phyloP scores from a whole-genome alignment of 306 rosid genomes.

The Corylus avellana region DNA sequence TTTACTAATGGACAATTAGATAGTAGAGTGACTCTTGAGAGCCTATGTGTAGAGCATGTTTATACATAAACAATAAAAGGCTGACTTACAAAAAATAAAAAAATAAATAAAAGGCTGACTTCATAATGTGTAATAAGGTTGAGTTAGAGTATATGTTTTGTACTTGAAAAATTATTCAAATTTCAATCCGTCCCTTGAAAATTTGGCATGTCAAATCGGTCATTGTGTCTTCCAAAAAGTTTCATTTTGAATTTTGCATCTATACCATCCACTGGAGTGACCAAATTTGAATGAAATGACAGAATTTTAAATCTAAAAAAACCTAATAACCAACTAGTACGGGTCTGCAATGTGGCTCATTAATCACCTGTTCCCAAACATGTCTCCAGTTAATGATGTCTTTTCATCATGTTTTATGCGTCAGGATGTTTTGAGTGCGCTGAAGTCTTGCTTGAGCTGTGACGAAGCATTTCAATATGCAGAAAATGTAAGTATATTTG shows the following conservation, averaged over 20 bases:
- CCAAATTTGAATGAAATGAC: background rate
- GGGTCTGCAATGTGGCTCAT: too few relatives aligned
- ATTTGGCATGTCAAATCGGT: background rate
- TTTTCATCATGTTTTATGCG: conserved; percentile 7
- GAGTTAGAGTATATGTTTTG: background rate
- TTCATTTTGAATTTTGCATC: background rate
- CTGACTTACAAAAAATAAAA: too few relatives aligned
- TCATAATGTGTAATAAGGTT: background rate
- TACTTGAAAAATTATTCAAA: background rate
- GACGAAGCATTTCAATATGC: conserved; percentile 83
- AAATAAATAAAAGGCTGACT: background rate
- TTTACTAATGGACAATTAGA: background rate
- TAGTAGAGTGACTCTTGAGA: background rate
- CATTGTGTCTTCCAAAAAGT: background rate
- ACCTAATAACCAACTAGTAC: background rate
- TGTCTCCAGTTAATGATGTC: background rate
- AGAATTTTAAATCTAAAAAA: background rate
- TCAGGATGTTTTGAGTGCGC: conserved; percentile 70
- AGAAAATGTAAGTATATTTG: conserved; percentile 57
- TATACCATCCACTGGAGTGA: background rate
- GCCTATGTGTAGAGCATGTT: background rate
- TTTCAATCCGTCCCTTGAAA: background rate
- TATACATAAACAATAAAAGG: background rate
- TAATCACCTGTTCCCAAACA: too few relatives aligned
- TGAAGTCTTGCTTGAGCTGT: conserved; percentile 57